phyloP scores from a whole-genome alignment of 75 land plant genomes.

The Gnetum montanum region DNA sequence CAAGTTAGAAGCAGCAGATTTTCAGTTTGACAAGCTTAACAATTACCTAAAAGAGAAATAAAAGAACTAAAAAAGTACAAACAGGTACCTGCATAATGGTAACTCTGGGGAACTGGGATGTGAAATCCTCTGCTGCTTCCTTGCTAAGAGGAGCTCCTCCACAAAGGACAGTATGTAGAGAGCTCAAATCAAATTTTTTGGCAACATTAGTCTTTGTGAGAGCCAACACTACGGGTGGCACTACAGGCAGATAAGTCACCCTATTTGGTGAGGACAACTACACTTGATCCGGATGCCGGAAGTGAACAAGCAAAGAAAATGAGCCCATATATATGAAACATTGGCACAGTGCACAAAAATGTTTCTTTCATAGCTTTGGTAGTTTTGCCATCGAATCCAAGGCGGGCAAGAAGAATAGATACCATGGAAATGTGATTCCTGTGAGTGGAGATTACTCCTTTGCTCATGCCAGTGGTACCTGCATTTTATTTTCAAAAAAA shows the following conservation, averaged over 20 bases:
- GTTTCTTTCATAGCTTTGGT: background rate
- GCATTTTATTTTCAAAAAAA: too few relatives aligned
- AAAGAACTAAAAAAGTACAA: background rate
- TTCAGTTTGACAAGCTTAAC: too few relatives aligned
- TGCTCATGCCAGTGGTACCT: slow-evolving; percentile 30
- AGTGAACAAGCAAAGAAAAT: slow-evolving; percentile 17
- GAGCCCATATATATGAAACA: slow-evolving; percentile 65
- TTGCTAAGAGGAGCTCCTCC: slow-evolving; percentile 63
- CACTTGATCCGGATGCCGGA: slow-evolving; percentile 14
- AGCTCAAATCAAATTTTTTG: slow-evolving; percentile 19
- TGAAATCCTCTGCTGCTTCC: slow-evolving; percentile 29
- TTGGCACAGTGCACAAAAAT: slow-evolving; percentile 31
- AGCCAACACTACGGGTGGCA: slow-evolving; percentile 44
- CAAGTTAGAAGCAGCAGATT: too few relatives aligned
- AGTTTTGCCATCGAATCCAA: background rate
- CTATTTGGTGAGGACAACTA: slow-evolving; percentile 25
- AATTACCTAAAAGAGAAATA: too few relatives aligned
- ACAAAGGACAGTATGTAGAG: slow-evolving; percentile 19
- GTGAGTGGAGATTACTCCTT: slow-evolving; percentile 19
- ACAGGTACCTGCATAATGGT: slow-evolving; percentile 11
- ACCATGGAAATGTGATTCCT: slow-evolving; percentile 13
- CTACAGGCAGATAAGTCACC: slow-evolving; percentile 29
- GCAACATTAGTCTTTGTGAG: slow-evolving; percentile 17
- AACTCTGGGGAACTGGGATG: slow-evolving; percentile 26
- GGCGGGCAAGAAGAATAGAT: background rate